These are phyloP conservation scores for Hirschioporus abietinus DNA, from an alignment of 768 basidiomycete genomes.

Conservation along the genomic window DNA sequence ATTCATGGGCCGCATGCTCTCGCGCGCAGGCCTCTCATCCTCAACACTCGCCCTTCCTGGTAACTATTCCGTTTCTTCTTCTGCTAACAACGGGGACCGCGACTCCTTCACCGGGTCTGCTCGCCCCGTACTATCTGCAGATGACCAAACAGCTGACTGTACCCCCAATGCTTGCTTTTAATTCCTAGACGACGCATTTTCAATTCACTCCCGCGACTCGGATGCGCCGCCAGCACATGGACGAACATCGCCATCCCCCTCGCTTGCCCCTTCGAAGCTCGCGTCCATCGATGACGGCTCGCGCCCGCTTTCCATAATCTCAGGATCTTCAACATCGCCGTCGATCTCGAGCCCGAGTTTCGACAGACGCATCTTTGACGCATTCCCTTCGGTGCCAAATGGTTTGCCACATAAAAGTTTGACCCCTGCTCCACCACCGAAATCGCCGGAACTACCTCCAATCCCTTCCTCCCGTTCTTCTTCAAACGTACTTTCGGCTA, in stretches of 20 bases:
- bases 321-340: background rate
- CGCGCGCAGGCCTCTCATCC: background rate
- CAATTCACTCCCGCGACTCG: background rate
- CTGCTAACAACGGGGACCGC: background rate
- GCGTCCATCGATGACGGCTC: background rate
- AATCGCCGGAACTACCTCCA: background rate
- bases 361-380: conserved; percentile 58
- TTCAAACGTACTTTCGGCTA: background rate
- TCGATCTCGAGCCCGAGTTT: conserved; percentile 23
- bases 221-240: background rate
- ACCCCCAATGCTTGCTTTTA: background rate
- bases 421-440: background rate
- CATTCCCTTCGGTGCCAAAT: conserved; percentile 67
- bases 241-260: conserved; percentile 1
- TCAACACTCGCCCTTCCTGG: background rate
- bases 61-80: background rate
- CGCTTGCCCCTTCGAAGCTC: background rate
- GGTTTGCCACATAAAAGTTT: conserved; percentile 30
- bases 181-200: background rate
- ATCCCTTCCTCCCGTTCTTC: background rate
- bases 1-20: background rate
- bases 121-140: background rate
- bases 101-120: background rate
- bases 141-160: background rate
- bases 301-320: conserved; percentile 1